A percentile compares a stretch with the other conserved stretches of the same genome.
These are phyloP conservation scores for Neofusicoccum sp. DNA, from an alignment of 2,329 filamentous ascomycete genomes.

Conservation along the genomic window DNA sequence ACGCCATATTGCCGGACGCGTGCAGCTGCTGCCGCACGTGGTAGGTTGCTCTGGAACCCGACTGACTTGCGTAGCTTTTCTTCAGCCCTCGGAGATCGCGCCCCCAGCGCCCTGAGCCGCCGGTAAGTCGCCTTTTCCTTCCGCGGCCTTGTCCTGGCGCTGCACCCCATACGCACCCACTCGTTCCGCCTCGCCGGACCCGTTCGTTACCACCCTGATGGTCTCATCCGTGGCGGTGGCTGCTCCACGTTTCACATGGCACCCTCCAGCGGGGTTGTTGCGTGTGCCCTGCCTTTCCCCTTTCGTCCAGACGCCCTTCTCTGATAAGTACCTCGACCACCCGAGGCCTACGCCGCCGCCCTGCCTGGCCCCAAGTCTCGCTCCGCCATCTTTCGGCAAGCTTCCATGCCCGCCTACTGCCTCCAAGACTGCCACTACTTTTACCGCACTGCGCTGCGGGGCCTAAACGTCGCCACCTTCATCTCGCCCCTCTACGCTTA, in stretches of 20 bases:
- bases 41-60: background rate
- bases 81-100: background rate
- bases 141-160: background rate
- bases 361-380: background rate
- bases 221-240: slow-evolving; percentile 14
- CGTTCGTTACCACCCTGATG: too few relatives aligned
- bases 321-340: slow-evolving; percentile 1
- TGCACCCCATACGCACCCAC: slow-evolving; percentile 5
- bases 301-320: slow-evolving; percentile 7
- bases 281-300: slow-evolving; percentile 6
- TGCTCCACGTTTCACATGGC: slow-evolving; percentile 36
- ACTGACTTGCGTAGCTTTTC: slow-evolving; percentile 9
- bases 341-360: slow-evolving; percentile 3
- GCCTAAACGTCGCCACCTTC: slow-evolving; percentile 75
- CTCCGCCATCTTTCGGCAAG: background rate
- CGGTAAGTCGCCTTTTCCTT: background rate
- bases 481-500: slow-evolving; percentile 75
- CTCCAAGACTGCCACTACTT: slow-evolving; percentile 90
- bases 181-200: slow-evolving; percentile 8
- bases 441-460: slow-evolving; percentile 83
- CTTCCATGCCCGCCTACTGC: slow-evolving; percentile 76
- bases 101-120: background rate
- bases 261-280: slow-evolving; percentile 10
- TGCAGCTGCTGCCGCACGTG: background rate
- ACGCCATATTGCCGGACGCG: background rate